Conservation (phyloP, 192 early-diverging fungal species). For the Backusella tarrabulga region DNA sequence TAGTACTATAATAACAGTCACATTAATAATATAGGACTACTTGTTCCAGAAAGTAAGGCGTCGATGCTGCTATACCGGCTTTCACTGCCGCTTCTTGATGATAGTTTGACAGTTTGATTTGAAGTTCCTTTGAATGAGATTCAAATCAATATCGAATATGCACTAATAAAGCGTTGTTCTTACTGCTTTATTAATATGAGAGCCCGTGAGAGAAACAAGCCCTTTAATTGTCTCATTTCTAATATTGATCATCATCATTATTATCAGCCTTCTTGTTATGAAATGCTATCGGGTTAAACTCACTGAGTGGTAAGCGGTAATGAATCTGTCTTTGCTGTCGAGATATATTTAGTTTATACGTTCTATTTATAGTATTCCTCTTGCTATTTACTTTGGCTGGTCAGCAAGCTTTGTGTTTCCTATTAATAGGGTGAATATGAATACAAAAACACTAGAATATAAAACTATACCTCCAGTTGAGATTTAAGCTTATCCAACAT, state of each 20-base stretch:
- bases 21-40: background rate
- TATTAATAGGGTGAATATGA: background rate
- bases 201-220: slow-evolving; percentile 23
- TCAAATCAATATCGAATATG: background rate
- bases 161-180: background rate
- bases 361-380: background rate
- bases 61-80: slow-evolving; percentile 12
- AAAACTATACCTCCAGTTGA: slow-evolving; percentile 14
- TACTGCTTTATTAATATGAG: slow-evolving; percentile 31
- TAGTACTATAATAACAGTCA: too few relatives aligned
- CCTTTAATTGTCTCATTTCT: slow-evolving; percentile 37
- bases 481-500: slow-evolving; percentile 16
- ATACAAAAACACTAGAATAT: background rate
- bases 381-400: slow-evolving; percentile 13
- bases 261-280: background rate
- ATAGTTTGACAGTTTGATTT: slow-evolving; percentile 26
- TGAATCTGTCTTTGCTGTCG: slow-evolving; percentile 27
- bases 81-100: slow-evolving; percentile 22
- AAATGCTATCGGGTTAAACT: background rate
- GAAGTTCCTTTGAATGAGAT: slow-evolving; percentile 23
- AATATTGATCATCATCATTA: background rate
- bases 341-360: background rate
- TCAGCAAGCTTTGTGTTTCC: slow-evolving; percentile 1
- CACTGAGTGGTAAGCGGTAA: slow-evolving; percentile 28
- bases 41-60: slow-evolving; percentile 36